Conservation (phyloP, 2,329 filamentous ascomycete genomes). For the Dactylonectria macrodidyma region DNA sequence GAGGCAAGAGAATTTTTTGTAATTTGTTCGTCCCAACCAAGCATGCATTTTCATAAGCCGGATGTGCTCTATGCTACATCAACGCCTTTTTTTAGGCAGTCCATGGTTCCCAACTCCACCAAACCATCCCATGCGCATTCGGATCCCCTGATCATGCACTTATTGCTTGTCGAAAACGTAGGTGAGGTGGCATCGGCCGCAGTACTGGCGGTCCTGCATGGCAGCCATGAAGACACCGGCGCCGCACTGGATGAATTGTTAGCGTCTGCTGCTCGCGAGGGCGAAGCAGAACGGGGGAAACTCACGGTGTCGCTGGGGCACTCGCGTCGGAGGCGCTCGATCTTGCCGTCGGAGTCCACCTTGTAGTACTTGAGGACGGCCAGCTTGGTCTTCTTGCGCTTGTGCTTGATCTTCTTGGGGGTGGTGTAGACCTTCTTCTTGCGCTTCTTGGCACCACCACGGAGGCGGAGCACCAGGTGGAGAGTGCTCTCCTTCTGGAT, state of each 20-base stretch:
- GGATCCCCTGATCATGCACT: constrained; percentile 50
- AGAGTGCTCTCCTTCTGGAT: constrained; percentile 99
- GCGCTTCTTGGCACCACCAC: constrained; percentile 99
- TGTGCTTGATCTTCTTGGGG: constrained; percentile 99
- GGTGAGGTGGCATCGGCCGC: constrained; percentile 80
- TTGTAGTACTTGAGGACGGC: constrained; percentile 99
- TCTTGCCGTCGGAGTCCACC: constrained; percentile 99
- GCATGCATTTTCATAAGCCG: constrained; percentile 58
- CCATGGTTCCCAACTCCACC: constrained; percentile 51
- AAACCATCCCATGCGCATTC: constrained; percentile 51
- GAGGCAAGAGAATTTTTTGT: constrained; percentile 1
- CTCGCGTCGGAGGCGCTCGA: constrained; percentile 98
- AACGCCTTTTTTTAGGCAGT: constrained; percentile 57
- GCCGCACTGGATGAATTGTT: constrained; percentile 79
- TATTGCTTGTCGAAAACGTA: constrained; percentile 81
- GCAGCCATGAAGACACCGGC: constrained; percentile 99
- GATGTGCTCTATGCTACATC: constrained; percentile 61
- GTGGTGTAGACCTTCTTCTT: constrained; percentile 99
- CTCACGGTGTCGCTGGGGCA: constrained; percentile 92
- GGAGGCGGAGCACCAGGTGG: constrained; percentile 96
- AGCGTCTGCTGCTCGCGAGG: constrained; percentile 44
- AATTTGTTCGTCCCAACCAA: constrained; percentile 51
- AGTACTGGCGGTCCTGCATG: constrained; percentile 99
- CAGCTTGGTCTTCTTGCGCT: constrained; percentile 99
- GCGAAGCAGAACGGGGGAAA: constrained; percentile 38